Evolutionary conservation across 176 grass and related monocot genomes (phyloP).

Genomic region (Oryza meridionalis): DNA sequence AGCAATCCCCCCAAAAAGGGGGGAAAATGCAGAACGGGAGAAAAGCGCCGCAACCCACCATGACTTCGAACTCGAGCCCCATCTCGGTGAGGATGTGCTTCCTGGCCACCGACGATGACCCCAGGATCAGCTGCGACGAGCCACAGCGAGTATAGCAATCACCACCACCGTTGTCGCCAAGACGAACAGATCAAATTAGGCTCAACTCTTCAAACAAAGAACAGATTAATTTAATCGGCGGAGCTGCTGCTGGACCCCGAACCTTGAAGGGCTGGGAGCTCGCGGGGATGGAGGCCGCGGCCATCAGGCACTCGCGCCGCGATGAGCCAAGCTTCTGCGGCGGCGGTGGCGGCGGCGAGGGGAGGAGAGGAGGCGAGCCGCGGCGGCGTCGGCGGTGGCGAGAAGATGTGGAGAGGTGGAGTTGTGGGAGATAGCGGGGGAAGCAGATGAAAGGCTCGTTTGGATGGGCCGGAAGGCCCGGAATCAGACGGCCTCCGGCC

Average conservation of each 20-base stretch:
- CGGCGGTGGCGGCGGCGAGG: not conserved
- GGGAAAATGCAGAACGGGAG: not conserved
- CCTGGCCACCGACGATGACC: constrained; percentile 82
- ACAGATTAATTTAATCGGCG: not conserved
- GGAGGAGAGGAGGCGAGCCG: not conserved
- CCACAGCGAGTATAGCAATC: not conserved
- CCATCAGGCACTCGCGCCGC: constrained; percentile 1
- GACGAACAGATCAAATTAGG: not conserved
- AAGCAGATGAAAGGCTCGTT: too few relatives aligned
- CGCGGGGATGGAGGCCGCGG: not conserved
- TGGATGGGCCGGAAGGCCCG: too few relatives aligned
- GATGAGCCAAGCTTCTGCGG: not conserved
- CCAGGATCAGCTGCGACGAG: constrained; percentile 73
- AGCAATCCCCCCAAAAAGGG: not conserved
- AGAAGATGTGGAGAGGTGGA: too few relatives aligned
- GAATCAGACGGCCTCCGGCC: too few relatives aligned
- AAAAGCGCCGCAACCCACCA: constrained; percentile 46
- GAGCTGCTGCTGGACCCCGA: not conserved
- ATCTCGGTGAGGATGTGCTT: constrained; percentile 77
- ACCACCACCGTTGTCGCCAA: too few relatives aligned
- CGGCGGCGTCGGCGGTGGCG: too few relatives aligned
- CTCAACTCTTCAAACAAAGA: not conserved
- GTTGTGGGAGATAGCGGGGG: too few relatives aligned
- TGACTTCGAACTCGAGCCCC: constrained; percentile 81
- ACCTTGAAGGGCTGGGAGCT: constrained; percentile 48